Evolutionary conservation across 2,329 filamentous ascomycete species (phyloP), one percentile per base, ranked within the genome.

Genomic region (Polytolypa hystricis): DNA sequence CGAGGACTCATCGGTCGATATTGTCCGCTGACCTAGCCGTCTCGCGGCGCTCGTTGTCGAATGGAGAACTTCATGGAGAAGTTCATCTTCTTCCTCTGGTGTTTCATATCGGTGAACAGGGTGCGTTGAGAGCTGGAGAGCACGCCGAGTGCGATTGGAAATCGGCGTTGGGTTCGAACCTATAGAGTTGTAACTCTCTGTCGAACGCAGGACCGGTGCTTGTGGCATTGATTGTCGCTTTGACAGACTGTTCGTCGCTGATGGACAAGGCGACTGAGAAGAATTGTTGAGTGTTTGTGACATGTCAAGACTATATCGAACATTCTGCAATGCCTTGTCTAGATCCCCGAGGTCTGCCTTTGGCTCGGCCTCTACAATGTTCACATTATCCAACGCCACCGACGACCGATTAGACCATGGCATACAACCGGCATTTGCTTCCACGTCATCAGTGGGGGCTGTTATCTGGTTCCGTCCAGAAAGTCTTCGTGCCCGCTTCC

Each of bases 31-130:
- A 39, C 77, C 84, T 42, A 93, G 67, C 7, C 77, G 77, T 54
- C 76, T 80, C 52, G 83, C 81, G 5, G 79, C 84, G 42, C 74
- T 76, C 50, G 80, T 79, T 0, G 86, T 83, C 4, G 83, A 84
- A 33, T 78, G 73, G 28, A 95, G 68, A 14, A 79, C 86, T 60
- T 98, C 91, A 48, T 95, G 87, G 7, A 96, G 70, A 7, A 98
- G 71, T 61, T 98, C 91, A 41, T 98, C 91, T 54, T 96, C 89
- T 60, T 98, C 91, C 51, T 93, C 87, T 1, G 91, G 85, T 0
- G 87, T 87, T 54, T 98, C 91, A 55, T 96, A 95, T 43, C 84
- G 80, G 50, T 83, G 81, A 33, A 82, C 77, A 4, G 82, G 81
- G 43, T 85, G 80, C 4, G 70, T 66, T 10, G 84, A 79, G 56